phyloP scores from a whole-genome alignment of 805 yeast species.

The Wickerhamomyces canadensis region DNA sequence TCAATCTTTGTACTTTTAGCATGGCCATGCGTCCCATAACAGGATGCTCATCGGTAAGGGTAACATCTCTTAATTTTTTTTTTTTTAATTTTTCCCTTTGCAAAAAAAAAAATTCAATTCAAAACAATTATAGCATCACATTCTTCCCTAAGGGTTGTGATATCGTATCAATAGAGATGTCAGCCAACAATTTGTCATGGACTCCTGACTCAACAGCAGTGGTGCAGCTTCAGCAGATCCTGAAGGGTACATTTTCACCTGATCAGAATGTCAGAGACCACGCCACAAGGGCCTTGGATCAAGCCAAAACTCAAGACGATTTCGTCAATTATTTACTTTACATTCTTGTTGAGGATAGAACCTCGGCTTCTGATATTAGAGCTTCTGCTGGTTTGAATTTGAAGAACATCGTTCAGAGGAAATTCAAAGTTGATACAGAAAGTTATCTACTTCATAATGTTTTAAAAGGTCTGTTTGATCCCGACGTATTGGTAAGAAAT shows the following conservation, averaged over 20 bases:
- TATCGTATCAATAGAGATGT: neutral
- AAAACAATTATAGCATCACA: too few species aligned
- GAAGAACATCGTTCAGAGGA: conserved; percentile 63
- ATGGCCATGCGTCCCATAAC: conserved; percentile 1
- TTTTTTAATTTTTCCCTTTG: conserved; percentile 1
- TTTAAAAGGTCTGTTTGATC: conserved; percentile 45
- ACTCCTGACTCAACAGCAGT: conserved; percentile 56
- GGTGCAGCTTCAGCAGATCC: conserved; percentile 57
- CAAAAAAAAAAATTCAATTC: neutral
- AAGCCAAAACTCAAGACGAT: conserved; percentile 68
- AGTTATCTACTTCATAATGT: conserved; percentile 31
- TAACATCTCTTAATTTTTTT: neutral
- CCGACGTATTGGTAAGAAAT: conserved; percentile 63
- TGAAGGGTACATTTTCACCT: conserved; percentile 68
- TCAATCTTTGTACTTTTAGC: too few species aligned
- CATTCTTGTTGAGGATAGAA: conserved; percentile 52
- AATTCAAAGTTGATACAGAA: conserved; percentile 27
- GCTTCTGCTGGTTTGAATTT: conserved; percentile 87
- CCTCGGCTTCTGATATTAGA: conserved; percentile 49
- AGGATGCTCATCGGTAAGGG: conserved; percentile 1
- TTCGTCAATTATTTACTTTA: conserved; percentile 74
- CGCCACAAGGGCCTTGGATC: conserved; percentile 70
- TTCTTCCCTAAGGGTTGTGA: too few species aligned
- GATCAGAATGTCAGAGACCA: conserved; percentile 45
- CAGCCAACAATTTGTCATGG: conserved; percentile 44